Evolutionary conservation across 345 rosid genomes (phyloP).

Genomic region (Euphorbia peplus): DNA sequence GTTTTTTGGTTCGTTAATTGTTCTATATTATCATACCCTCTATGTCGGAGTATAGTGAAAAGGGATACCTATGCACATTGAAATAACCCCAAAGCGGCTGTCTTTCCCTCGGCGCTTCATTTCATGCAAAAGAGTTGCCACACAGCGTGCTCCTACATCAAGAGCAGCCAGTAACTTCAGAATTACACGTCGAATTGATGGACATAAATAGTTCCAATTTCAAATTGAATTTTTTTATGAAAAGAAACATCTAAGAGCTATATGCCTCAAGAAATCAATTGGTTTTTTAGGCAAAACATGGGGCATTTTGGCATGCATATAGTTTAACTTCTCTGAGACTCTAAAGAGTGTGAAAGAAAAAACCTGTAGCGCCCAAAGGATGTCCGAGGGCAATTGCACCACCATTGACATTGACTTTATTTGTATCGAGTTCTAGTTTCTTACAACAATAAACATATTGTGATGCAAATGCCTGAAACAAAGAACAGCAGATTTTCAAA

Average conservation of each 20-base stretch:
- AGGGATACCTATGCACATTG: slow-evolving; percentile 90
- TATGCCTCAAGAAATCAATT: neutral
- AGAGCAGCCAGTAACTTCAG: slow-evolving; percentile 3
- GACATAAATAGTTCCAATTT: neutral
- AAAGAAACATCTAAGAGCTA: no score
- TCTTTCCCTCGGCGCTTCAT: slow-evolving; percentile 92
- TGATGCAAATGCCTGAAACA: slow-evolving; percentile 87
- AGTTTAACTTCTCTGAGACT: slow-evolving; percentile 5
- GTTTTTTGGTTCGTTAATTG: neutral
- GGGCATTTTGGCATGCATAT: neutral
- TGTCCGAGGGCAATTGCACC: slow-evolving; percentile 96
- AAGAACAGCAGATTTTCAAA: slow-evolving; percentile 3
- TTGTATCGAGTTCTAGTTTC: slow-evolving; percentile 66
- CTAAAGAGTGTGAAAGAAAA: neutral
- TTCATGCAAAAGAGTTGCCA: slow-evolving; percentile 76
- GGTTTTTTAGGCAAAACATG: no score
- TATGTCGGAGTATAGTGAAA: slow-evolving; percentile 1
- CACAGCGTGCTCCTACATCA: slow-evolving; percentile 78
- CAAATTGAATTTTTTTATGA: neutral
- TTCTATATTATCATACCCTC: neutral
- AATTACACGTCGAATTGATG: slow-evolving; percentile 13
- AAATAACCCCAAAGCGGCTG: slow-evolving; percentile 80
- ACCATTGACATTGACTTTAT: slow-evolving; percentile 88
- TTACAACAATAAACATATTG: slow-evolving; percentile 79
- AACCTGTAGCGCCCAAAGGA: slow-evolving; percentile 97